A percentile compares a stretch with the other conserved stretches of the same genome.
Conservation (phyloP, 805 yeast species). For the Wickerhamomyces xylosicus region DNA sequence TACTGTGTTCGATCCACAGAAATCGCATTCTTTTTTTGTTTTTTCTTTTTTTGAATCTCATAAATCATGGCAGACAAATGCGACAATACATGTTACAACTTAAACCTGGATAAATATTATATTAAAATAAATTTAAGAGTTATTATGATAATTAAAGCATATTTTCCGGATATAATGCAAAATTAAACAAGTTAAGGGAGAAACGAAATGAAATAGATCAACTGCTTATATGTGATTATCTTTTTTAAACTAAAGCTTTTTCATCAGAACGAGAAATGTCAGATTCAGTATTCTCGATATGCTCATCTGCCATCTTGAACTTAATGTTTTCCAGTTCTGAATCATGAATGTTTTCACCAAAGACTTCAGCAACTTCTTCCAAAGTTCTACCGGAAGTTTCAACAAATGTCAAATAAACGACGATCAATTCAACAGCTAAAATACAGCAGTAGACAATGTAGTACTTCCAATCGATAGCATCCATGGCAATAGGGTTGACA, state of each 20-base stretch:
- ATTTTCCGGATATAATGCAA: too few species aligned
- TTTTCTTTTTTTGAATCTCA: too few species aligned
- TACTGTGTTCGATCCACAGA: not conserved
- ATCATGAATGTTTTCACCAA: slow-evolving; percentile 19
- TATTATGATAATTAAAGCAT: too few species aligned
- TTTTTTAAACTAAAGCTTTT: not conserved
- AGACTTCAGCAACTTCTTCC: slow-evolving; percentile 28
- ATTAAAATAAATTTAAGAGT: too few species aligned
- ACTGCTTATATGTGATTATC: too few species aligned
- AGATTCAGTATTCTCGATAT: slow-evolving; percentile 10
- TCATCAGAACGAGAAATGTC: not conserved
- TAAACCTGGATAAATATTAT: too few species aligned
- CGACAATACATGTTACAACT: too few species aligned
- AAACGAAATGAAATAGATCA: too few species aligned
- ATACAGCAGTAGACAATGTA: slow-evolving; percentile 26
- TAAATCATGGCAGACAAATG: too few species aligned
- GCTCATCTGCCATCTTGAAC: slow-evolving; percentile 10
- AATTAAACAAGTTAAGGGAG: too few species aligned
- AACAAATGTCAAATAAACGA: slow-evolving; percentile 24
- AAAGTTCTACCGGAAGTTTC: slow-evolving; percentile 28
- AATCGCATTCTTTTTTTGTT: not conserved
- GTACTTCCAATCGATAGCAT: slow-evolving; percentile 25
- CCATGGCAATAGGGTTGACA: slow-evolving; percentile 29
- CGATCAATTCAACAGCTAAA: slow-evolving; percentile 19
- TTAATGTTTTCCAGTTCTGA: slow-evolving; percentile 7